Percentiles rank a stretch among this genome's conserved stretches.
Evolutionary conservation across 495 filamentous ascomycete genomes (phyloP).

Genomic region (Aspergillus nanangensis): DNA sequence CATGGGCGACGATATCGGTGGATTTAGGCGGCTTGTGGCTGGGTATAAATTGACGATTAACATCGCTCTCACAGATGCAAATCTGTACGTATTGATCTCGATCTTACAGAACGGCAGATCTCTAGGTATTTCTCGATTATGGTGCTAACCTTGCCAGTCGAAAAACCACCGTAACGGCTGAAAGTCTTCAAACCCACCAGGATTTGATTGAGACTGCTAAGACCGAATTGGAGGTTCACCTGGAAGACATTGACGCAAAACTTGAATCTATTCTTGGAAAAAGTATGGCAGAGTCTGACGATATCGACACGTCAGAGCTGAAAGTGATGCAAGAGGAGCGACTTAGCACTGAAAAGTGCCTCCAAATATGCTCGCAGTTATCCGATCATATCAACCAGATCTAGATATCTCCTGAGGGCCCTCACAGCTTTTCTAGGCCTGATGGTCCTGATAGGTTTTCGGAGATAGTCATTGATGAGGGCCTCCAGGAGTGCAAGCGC

Average conservation of each 20-base stretch:
- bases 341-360: slow-evolving; percentile 37
- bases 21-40: slow-evolving; percentile 25
- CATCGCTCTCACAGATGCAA: slow-evolving; percentile 35
- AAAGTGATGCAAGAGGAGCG: slow-evolving; percentile 33
- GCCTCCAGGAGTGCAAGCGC: slow-evolving; percentile 36
- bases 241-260: slow-evolving; percentile 33
- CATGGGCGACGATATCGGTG: slow-evolving; percentile 26
- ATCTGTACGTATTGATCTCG: slow-evolving; percentile 26
- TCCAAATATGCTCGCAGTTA: slow-evolving; percentile 35
- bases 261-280: slow-evolving; percentile 18
- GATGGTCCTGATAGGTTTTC: slow-evolving; percentile 14
- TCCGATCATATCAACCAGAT: slow-evolving; percentile 32
- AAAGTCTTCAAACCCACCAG: slow-evolving; percentile 28
- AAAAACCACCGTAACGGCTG: slow-evolving; percentile 21
- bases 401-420: slow-evolving; percentile 11
- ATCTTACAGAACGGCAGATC: background rate
- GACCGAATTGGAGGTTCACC: slow-evolving; percentile 31
- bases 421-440: slow-evolving; percentile 9
- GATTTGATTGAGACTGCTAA: slow-evolving; percentile 32
- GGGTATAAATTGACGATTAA: slow-evolving; percentile 39
- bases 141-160: slow-evolving; percentile 13
- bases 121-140: background rate
- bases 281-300: slow-evolving; percentile 3
- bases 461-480: slow-evolving; percentile 27
- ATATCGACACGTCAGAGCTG: slow-evolving; percentile 24